Percentiles rank a stretch among this genome's conserved stretches.
These are phyloP conservation scores for Parasitella parasitica DNA, from an alignment of 371 early-diverging fungal genomes.

Conservation along the genomic window DNA sequence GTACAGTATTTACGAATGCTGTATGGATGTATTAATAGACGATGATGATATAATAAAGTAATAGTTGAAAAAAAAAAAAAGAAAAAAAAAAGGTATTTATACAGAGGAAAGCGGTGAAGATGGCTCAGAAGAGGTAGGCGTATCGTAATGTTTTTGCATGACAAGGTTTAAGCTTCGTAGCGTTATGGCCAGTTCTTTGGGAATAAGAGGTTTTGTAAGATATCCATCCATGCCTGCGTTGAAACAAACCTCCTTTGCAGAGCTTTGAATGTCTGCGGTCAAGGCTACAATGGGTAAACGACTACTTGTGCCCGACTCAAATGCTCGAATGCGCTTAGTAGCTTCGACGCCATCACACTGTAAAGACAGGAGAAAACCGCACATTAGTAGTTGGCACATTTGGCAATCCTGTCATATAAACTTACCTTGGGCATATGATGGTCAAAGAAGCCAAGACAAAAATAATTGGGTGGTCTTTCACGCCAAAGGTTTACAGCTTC, in stretches of 20 bases:
- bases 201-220: slow-evolving; percentile 59
- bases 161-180: slow-evolving; percentile 26
- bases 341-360: slow-evolving; percentile 62
- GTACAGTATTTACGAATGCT: too few relatives aligned
- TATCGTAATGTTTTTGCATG: slow-evolving; percentile 21
- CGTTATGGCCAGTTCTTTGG: slow-evolving; percentile 38
- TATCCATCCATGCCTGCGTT: slow-evolving; percentile 64
- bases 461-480: slow-evolving; percentile 33
- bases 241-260: slow-evolving; percentile 52
- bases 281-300: slow-evolving; percentile 60
- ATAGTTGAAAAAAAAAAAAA: too few relatives aligned
- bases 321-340: slow-evolving; percentile 45
- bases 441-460: slow-evolving; percentile 49
- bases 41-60: too few relatives aligned
- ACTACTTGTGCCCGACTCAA: slow-evolving; percentile 14
- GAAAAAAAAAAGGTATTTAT: background rate
- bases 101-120: slow-evolving; percentile 15
- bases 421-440: slow-evolving; percentile 55
- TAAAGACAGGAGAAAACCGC: background rate
- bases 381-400: background rate
- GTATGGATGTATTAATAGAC: too few relatives aligned
- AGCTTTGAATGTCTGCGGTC: slow-evolving; percentile 57
- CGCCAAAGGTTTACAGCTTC: slow-evolving; percentile 44
- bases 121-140: slow-evolving; percentile 18
- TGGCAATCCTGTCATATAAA: background rate